Conservation (phyloP, 345 rosid species). For the Aegle marmelos region DNA sequence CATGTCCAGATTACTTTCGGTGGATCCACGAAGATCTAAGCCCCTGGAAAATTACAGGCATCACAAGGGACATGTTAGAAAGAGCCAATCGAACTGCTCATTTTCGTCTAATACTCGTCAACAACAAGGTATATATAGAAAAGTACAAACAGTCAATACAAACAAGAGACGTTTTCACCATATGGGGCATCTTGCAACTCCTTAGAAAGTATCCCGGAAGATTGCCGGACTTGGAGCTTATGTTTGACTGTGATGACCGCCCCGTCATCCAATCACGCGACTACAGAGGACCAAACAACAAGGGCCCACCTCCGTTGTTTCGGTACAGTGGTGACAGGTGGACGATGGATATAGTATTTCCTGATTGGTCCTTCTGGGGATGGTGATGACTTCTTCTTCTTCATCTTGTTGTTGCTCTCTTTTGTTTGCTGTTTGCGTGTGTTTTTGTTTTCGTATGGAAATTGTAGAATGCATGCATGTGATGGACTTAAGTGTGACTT, state of each 20-base stretch:
- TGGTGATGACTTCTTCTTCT: conserved; percentile 31
- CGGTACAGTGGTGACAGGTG: conserved; percentile 44
- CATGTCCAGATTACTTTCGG: conserved; percentile 54
- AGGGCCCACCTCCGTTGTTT: conserved; percentile 48
- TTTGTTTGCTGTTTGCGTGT: background rate
- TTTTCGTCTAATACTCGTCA: conserved; percentile 39
- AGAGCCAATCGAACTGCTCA: conserved; percentile 36
- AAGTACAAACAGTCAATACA: conserved; percentile 36
- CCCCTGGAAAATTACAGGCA: conserved; percentile 53
- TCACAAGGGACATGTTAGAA: conserved; percentile 53
- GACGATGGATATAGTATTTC: conserved; percentile 45
- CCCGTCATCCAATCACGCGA: conserved; percentile 33
- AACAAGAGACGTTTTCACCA: conserved; percentile 50
- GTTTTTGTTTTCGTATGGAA: background rate
- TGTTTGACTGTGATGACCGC: conserved; percentile 52
- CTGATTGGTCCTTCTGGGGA: conserved; percentile 79
- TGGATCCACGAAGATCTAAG: conserved; percentile 71
- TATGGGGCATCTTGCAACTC: conserved; percentile 64
- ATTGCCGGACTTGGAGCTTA: conserved; percentile 57
- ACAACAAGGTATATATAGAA: conserved; percentile 42
- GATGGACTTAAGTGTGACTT: background rate
- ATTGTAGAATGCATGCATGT: background rate
- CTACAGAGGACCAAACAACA: conserved; percentile 26
- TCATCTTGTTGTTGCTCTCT: background rate
- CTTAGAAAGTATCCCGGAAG: conserved; percentile 51